Evolutionary conservation across 1,284 basidiomycete genomes (phyloP).

Genomic region (Meira miltonrushii): DNA sequence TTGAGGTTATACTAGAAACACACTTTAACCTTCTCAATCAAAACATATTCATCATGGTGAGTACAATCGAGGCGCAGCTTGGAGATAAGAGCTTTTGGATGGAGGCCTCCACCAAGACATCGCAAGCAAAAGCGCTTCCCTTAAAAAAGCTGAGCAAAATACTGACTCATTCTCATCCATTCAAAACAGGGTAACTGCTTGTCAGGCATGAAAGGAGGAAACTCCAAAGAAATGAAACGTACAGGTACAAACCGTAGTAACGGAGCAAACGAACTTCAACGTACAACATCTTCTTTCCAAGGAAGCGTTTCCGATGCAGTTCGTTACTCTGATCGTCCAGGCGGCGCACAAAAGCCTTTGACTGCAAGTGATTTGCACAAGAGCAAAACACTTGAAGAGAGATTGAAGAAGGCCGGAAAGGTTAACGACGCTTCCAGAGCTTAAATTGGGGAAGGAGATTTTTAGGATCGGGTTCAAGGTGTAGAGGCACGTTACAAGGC

Average conservation of each 20-base stretch:
- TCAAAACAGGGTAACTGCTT: slow-evolving; percentile 15
- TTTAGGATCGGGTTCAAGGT: not conserved
- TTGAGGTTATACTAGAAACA: no score
- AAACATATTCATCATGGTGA: no score
- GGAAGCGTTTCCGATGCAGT: slow-evolving; percentile 49
- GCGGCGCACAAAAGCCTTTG: slow-evolving; percentile 33
- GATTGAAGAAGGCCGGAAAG: slow-evolving; percentile 46
- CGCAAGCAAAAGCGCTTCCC: no score
- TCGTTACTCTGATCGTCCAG: slow-evolving; percentile 49
- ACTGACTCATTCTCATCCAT: not conserved
- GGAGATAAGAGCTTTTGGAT: no score
- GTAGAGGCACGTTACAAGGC: not conserved
- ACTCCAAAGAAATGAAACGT: slow-evolving; percentile 43
- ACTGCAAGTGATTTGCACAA: slow-evolving; percentile 51
- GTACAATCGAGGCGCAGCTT: no score
- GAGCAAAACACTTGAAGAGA: slow-evolving; percentile 50
- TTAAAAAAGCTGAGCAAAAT: no score
- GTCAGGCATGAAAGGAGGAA: slow-evolving; percentile 11
- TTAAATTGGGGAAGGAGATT: no score
- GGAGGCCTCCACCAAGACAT: no score
- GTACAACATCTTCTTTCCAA: slow-evolving; percentile 52
- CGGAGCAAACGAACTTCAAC: slow-evolving; percentile 48
- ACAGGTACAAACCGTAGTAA: slow-evolving; percentile 48
- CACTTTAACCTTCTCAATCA: no score
- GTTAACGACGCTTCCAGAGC: slow-evolving; percentile 26